phyloP scores from a whole-genome alignment of 78 protist genomes.

The Monosiga brevicollis region DNA sequence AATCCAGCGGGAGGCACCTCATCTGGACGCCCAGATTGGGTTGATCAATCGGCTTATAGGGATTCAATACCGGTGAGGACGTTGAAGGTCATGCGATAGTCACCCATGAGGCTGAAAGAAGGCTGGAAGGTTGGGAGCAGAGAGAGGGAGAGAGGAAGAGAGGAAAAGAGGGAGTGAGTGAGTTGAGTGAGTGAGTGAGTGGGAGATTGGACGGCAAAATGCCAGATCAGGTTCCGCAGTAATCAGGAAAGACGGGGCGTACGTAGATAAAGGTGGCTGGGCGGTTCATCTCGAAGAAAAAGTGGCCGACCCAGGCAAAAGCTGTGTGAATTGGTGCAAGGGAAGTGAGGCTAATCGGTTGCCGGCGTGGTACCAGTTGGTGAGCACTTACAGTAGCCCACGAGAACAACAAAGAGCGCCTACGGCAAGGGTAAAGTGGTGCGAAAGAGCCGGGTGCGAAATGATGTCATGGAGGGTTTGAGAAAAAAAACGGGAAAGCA shows the following conservation, averaged over 20 bases:
- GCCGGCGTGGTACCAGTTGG: too few species aligned
- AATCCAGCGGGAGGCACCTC: not conserved
- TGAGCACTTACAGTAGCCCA: too few species aligned
- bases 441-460: too few species aligned
- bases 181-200: not conserved
- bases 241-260: not conserved
- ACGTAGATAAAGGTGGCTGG: constrained; percentile 40
- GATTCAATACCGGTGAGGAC: not conserved
- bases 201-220: not conserved
- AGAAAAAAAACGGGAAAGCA: too few species aligned
- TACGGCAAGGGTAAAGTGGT: too few species aligned
- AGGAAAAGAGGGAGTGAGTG: not conserved
- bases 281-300: constrained; percentile 32
- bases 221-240: not conserved
- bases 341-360: too few species aligned
- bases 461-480: too few species aligned
- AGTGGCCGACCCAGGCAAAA: constrained; percentile 32
- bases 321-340: too few species aligned
- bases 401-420: not conserved
- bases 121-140: not conserved
- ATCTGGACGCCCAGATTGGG: too few species aligned
- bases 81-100: not conserved
- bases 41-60: too few species aligned
- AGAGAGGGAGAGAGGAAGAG: not conserved
- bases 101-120: not conserved